These are phyloP conservation scores for Huntiella decipiens DNA, from an alignment of 2,329 filamentous ascomycete species.

Conservation along the genomic window DNA sequence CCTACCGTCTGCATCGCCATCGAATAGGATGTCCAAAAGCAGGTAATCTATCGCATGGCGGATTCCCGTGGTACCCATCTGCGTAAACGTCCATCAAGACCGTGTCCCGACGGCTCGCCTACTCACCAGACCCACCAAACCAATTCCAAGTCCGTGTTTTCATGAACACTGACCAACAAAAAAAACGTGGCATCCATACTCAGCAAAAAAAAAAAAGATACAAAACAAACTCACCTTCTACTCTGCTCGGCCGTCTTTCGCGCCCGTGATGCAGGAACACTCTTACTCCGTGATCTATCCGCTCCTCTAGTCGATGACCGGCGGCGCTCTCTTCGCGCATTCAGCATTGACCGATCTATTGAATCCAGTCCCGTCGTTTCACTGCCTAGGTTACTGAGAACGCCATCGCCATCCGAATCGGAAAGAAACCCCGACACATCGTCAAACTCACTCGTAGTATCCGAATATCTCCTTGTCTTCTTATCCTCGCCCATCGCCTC, in stretches of 20 bases:
- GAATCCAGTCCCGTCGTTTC: constrained; percentile 5
- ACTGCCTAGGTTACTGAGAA: constrained; percentile 4
- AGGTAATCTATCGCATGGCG: too few species aligned
- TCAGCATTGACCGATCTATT: constrained; percentile 1
- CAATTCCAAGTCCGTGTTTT: too few species aligned
- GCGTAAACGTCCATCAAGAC: background rate
- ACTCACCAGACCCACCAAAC: background rate
- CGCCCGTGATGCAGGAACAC: background rate
- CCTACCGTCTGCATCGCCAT: too few species aligned
- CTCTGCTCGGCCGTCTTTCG: background rate
- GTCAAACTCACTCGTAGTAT: constrained; percentile 6
- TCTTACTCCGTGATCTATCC: constrained; percentile 5
- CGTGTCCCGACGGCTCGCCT: background rate
- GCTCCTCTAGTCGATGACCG: constrained; percentile 4
- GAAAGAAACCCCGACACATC: background rate
- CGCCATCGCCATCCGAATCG: background rate
- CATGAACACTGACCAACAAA: background rate
- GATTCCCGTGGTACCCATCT: too few species aligned
- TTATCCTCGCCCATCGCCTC: too few species aligned
- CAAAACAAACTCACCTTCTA: background rate
- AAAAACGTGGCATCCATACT: background rate
- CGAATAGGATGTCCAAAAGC: too few species aligned
- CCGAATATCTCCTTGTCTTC: too few species aligned
- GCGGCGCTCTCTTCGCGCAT: constrained; percentile 1
- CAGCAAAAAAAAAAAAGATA: background rate